These are phyloP conservation scores for Lactifluus pinguis DNA, from an alignment of 768 basidiomycete species.

Conservation along the genomic window DNA sequence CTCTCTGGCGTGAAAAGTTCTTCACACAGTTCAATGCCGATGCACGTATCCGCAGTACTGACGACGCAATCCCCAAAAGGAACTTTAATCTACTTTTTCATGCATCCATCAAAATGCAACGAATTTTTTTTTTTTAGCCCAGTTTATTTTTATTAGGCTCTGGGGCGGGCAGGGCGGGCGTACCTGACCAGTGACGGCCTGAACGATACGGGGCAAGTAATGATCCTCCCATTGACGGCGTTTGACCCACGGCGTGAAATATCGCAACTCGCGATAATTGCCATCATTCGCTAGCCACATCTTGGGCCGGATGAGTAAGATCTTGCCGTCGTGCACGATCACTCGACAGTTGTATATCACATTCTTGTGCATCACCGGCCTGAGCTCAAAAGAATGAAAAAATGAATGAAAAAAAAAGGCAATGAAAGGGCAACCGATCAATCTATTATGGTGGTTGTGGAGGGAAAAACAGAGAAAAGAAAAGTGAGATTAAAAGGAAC, in stretches of 20 bases:
- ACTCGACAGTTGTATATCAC: conserved; percentile 96
- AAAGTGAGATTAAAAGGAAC: too few species aligned
- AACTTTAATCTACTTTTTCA: conserved; percentile 73
- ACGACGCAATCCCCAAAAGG: conserved; percentile 95
- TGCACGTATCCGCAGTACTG: conserved; percentile 89
- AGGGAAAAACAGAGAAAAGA: too few species aligned
- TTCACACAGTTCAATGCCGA: conserved; percentile 95
- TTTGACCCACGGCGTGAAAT: conserved; percentile 94
- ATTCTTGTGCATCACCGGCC: conserved; percentile 97
- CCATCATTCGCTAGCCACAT: conserved; percentile 99
- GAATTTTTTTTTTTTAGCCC: too few species aligned
- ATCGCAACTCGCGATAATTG: conserved; percentile 76
- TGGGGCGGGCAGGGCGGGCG: too few species aligned
- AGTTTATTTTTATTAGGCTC: too few species aligned
- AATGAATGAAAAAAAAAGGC: too few species aligned
- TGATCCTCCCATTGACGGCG: conserved; percentile 87
- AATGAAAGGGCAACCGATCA: neutral
- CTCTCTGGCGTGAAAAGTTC: conserved; percentile 95
- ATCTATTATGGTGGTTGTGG: too few species aligned
- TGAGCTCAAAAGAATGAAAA: conserved; percentile 27
- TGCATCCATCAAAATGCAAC: too few species aligned
- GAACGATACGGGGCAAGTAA: conserved; percentile 82
- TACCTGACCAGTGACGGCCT: conserved; percentile 79
- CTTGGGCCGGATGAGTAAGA: conserved; percentile 93
- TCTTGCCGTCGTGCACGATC: conserved; percentile 76